phyloP scores from a whole-genome alignment of 371 early-diverging fungal genomes.

The Apophysomyces variabilis region DNA sequence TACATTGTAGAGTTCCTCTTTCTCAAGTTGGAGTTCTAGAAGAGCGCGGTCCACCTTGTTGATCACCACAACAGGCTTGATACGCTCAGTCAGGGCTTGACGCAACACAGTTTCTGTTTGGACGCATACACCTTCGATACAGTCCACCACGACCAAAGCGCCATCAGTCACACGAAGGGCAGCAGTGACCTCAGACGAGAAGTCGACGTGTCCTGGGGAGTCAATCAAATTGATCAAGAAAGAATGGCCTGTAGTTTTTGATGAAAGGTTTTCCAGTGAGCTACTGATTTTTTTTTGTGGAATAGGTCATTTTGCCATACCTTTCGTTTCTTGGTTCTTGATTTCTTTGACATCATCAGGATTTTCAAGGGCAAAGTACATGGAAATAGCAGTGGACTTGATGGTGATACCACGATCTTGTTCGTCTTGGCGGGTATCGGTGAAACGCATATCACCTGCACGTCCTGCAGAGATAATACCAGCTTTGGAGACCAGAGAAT shows the following conservation, averaged over 20 bases:
- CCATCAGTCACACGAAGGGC: conserved; percentile 99
- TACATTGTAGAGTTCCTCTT: conserved; percentile 89
- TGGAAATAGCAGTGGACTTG: conserved; percentile 99
- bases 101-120: conserved; percentile 99
- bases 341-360: conserved; percentile 82
- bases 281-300: not conserved
- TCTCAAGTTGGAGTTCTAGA: conserved; percentile 92
- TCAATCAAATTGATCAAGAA: conserved; percentile 99
- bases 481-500: conserved; percentile 97
- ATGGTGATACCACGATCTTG: conserved; percentile 99
- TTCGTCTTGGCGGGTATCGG: conserved; percentile 98
- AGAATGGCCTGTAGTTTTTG: conserved; percentile 19
- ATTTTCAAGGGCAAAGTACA: conserved; percentile 93
- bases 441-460: conserved; percentile 97
- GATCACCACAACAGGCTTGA: conserved; percentile 97
- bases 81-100: conserved; percentile 97
- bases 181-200: conserved; percentile 99
- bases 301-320: conserved; percentile 34
- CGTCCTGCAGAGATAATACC: conserved; percentile 96
- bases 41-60: conserved; percentile 99
- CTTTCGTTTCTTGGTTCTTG: conserved; percentile 83
- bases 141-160: conserved; percentile 99
- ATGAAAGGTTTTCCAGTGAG: not conserved
- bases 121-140: conserved; percentile 98
- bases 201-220: conserved; percentile 99